Evolutionary conservation across 2,329 filamentous ascomycete species (phyloP).

Genomic region (Niveomyces coronatus): DNA sequence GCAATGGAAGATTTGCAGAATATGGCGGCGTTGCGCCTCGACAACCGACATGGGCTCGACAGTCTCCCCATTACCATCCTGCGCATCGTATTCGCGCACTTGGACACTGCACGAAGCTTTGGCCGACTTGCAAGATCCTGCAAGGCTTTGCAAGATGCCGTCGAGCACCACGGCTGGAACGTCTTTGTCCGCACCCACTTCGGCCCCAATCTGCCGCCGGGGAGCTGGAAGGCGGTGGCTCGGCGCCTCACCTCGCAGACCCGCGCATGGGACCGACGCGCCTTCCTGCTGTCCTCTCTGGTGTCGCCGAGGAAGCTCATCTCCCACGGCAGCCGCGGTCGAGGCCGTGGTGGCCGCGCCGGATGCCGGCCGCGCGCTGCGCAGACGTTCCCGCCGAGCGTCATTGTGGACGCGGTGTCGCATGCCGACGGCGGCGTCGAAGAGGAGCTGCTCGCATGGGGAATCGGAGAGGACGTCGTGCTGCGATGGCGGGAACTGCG

Average conservation of each 20-base stretch:
- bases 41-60: constrained; percentile 16
- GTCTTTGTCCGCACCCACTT: constrained; percentile 31
- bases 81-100: constrained; percentile 26
- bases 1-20: constrained; percentile 2
- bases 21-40: constrained; percentile 3
- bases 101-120: constrained; percentile 32
- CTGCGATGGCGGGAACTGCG: constrained; percentile 25
- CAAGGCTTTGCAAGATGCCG: constrained; percentile 23
- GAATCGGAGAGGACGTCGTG: constrained; percentile 34
- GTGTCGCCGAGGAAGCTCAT: constrained; percentile 1
- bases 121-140: constrained; percentile 25
- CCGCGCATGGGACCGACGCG: constrained; percentile 33
- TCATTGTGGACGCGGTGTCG: constrained; percentile 5
- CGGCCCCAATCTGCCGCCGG: constrained; percentile 21
- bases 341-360: constrained; percentile 6
- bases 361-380: constrained; percentile 9
- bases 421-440: constrained; percentile 1
- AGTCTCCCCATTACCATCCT: constrained; percentile 32
- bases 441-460: constrained; percentile 33
- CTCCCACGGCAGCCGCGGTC: neutral
- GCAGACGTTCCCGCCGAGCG: constrained; percentile 9
- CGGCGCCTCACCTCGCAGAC: constrained; percentile 31
- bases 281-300: constrained; percentile 18
- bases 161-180: constrained; percentile 30
- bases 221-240: constrained; percentile 24